Evolutionary conservation across 2,329 filamentous ascomycete genomes (phyloP).

Genomic region (Fusarium tanahbumbuense): DNA sequence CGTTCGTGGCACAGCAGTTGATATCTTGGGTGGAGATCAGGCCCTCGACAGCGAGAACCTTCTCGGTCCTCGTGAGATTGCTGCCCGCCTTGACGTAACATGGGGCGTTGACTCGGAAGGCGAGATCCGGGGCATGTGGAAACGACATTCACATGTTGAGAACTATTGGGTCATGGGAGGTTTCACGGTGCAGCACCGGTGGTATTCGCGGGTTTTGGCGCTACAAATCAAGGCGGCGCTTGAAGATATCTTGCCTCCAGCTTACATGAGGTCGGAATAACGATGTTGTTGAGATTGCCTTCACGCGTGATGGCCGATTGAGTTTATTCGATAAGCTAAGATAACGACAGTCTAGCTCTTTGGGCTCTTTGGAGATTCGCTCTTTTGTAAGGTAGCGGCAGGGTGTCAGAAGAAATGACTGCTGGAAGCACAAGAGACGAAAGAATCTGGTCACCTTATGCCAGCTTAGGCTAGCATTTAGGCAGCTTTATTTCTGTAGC

Average conservation of each 20-base stretch:
- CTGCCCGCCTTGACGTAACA: slow-evolving; percentile 12
- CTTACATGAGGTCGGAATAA: slow-evolving; percentile 13
- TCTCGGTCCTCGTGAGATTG: background rate
- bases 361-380: background rate
- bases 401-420: too few relatives aligned
- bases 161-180: slow-evolving; percentile 38
- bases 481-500: too few relatives aligned
- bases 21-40: background rate
- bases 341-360: background rate
- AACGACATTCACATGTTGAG: slow-evolving; percentile 19
- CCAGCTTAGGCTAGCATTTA: too few relatives aligned
- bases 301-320: background rate
- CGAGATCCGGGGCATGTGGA: slow-evolving; percentile 39
- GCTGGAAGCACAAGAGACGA: too few relatives aligned
- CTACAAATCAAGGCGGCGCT: slow-evolving; percentile 35
- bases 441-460: too few relatives aligned
- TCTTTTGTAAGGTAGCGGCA: background rate
- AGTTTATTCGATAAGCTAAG: background rate
- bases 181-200: slow-evolving; percentile 32
- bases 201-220: slow-evolving; percentile 28
- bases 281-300: background rate
- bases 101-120: slow-evolving; percentile 34
- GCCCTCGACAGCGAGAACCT: background rate
- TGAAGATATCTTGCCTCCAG: slow-evolving; percentile 22
- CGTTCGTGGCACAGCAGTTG: background rate